Base-by-base conservation (phyloP, 1,284 basidiomycete species). In the Trametes polyzona region DNA sequence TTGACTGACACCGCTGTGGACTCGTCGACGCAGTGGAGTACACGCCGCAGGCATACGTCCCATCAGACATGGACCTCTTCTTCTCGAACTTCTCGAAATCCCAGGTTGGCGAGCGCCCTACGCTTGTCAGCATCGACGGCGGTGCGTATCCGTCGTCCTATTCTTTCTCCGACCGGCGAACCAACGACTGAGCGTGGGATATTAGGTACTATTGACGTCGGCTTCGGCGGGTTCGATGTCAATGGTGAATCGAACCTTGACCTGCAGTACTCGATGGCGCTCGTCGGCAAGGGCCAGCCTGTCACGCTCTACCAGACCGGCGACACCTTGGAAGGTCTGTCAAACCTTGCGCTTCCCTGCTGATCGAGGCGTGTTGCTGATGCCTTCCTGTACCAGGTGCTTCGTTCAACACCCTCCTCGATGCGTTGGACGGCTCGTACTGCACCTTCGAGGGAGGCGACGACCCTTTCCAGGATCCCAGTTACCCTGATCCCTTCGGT, bases 371-470 rank as follows among this genome's bases (percentile, higher is more conserved):
- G 3, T 5, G 16, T 16, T 29, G 14, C 4, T 43, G 5, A 43
- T 17, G 14, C 10, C 30, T 11, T 10, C 4, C 3, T 16, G 37
- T 39, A 10, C 37, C 16, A 79, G 79, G 79, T 37, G 79, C 72
- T 40, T 78, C 74, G 3, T 79, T 81, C 63, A 71, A 79, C 67
- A 78, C 76, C 61, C 73, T 74, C 59, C 72, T 82, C 10, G 79
- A 82, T 60, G 76, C 77, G 7, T 65, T 80, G 10, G 83, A 82
- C 55, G 74, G 69, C 2, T 72, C 75, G 1, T 90, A 79, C 71
- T 88, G 87, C 62, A 79, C 77, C 0, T 87, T 81, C 51, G 78
- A 84, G 54, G 85, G 85, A 3, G 84, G 85, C 2, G 84, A 88
- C 39, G 81, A 85, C 64, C 77, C 78, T 7, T 66, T 42, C 4